Evolutionary conservation across 495 filamentous ascomycete genomes (phyloP), one percentile per base, ranked within the genome.

Genomic region (Aspergillus coremiiformis): DNA sequence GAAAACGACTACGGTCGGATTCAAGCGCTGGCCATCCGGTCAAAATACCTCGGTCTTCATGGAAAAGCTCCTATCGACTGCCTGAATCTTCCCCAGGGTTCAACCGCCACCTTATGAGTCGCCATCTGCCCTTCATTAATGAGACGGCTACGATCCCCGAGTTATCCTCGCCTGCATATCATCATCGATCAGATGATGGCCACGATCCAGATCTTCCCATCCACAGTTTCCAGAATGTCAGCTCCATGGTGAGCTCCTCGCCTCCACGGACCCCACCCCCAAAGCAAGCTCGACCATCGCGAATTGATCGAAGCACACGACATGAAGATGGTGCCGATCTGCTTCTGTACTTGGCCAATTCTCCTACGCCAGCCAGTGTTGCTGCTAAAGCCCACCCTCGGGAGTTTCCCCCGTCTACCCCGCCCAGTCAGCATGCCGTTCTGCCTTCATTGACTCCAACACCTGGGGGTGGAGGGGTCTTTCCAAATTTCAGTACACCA

Each of bases 251-350:
- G 32, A 80, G 77, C 43, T 85, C 86, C 27, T 93, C 90, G 4
- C 88, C 89, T 39, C 90, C 90, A 32, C 80, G 84, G 33, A 95
- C 90, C 39, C 90, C 90, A 5, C 79, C 81, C 2, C 89, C 87
- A 1, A 84, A 81, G 62, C 78, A 81, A 51, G 74, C 68, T 55
- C 79, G 81, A 10, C 53, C 64, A 29, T 29, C 74, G 9, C 72
- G 70, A 58, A 70, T 53, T 62, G 71, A 71, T 55, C 75, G 74
- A 62, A 68, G 60, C 47, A 59, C 56, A 35, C 59, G 62, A 42
- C 87, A 84, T 45, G 84, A 93, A 62, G 88, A 93, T 63, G 93
- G 89, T 17, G 94, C 90, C 7, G 92, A 94, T 68, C 74, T 97
- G 30, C 79, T 99, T 15, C 75, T 99, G 35, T 96, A 90, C 66